phyloP scores from a whole-genome alignment of 225 moss, liverwort and hornwort genomes.

The Pleurozium schreberi region DNA sequence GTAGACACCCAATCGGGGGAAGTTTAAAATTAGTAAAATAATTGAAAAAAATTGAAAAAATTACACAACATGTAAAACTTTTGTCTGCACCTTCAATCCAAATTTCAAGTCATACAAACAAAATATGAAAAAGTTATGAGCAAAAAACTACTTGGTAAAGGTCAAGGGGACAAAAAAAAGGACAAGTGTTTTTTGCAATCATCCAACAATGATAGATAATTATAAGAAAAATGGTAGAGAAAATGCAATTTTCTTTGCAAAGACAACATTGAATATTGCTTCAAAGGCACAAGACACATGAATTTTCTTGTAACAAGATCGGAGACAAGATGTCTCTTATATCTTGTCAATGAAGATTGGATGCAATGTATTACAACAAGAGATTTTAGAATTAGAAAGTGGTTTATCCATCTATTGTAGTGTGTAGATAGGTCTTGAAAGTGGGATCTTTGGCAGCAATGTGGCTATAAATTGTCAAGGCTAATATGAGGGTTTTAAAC shows the following conservation, averaged over 20 bases:
- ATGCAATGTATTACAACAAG: not conserved
- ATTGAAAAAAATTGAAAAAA: too few species aligned
- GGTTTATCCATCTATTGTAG: not conserved
- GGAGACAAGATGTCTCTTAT: not conserved
- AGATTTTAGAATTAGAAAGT: not conserved
- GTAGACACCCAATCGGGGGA: too few species aligned
- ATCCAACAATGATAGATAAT: not conserved
- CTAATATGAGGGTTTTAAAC: not conserved
- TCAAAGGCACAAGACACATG: not conserved
- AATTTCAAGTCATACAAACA: too few species aligned
- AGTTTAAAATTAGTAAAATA: too few species aligned
- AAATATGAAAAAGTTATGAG: too few species aligned
- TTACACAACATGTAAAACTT: too few species aligned
- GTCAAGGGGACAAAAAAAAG: too few species aligned
- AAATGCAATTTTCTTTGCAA: not conserved
- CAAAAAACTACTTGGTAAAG: too few species aligned
- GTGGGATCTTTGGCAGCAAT: not conserved
- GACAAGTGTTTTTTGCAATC: too few species aligned
- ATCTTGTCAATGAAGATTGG: not conserved
- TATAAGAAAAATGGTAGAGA: not conserved
- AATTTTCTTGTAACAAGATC: not conserved
- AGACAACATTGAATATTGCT: not conserved
- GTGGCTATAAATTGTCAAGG: rapidly evolving
- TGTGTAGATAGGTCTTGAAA: not conserved
- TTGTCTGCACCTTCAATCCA: too few species aligned